Evolutionary conservation across 2,329 filamentous ascomycete genomes (phyloP).

Genomic region (Epichloe hybrida): DNA sequence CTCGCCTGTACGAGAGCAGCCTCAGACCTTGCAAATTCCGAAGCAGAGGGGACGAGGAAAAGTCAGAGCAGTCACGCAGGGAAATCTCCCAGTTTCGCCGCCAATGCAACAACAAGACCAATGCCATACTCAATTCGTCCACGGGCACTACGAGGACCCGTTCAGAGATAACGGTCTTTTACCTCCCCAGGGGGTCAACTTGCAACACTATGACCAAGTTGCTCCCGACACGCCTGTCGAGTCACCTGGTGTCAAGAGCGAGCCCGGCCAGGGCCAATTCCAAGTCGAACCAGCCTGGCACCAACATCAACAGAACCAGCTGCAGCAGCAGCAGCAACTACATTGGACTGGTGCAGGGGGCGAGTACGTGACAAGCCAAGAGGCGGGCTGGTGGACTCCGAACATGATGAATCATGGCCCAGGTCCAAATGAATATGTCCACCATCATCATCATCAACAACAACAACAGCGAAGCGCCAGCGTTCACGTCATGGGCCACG

Average conservation of each 20-base stretch:
- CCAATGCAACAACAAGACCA: conserved; percentile 16
- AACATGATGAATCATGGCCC: conserved; percentile 13
- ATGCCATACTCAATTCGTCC: conserved; percentile 18
- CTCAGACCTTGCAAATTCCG: conserved; percentile 18
- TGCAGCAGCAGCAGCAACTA: conserved; percentile 12
- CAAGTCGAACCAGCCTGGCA: conserved; percentile 8
- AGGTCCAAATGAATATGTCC: conserved; percentile 10
- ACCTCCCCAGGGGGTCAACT: conserved; percentile 10
- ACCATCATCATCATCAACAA: neutral
- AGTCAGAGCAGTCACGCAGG: conserved; percentile 9
- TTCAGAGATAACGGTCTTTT: conserved; percentile 19
- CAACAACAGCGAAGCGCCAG: conserved; percentile 16
- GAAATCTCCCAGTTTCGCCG: conserved; percentile 11
- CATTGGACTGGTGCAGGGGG: conserved; percentile 14
- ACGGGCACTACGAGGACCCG: conserved; percentile 25
- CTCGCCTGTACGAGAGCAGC: conserved; percentile 18
- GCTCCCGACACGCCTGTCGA: conserved; percentile 24
- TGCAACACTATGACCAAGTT: conserved; percentile 19
- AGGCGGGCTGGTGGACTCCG: conserved; percentile 20
- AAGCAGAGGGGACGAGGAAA: conserved; percentile 18
- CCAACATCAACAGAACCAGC: conserved; percentile 13
- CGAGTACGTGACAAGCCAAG: conserved; percentile 14
- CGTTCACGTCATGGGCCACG: conserved; percentile 27
- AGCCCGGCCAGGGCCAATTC: conserved; percentile 16
- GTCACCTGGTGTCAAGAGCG: conserved; percentile 23